Base-by-base conservation (phyloP, 306 rosid species). In the Ziziphus jujuba region DNA sequence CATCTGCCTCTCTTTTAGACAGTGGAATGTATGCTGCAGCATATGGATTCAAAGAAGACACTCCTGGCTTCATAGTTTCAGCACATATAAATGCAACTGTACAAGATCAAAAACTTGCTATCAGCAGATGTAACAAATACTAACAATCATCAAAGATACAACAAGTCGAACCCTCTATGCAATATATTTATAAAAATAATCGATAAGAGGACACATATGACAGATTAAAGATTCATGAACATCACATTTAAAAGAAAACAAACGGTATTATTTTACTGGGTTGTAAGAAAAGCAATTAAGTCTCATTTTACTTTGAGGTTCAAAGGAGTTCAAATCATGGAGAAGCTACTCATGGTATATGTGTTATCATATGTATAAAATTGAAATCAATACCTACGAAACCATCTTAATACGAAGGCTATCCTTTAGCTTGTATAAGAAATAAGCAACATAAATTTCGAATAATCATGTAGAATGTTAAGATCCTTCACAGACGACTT, bases 1-100 rank as follows among this genome's bases (percentile, higher is more conserved):
- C 79, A 35, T 63, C 71, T 9, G 58, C 21, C 74, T 61, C 84
- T 78, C 95, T 92, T 72, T 51, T 79, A 2, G 89, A 71, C 48
- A 85, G 78, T 13, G 98, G 98, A 85, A 89, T 65, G 75, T 87
- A 89, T 2, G 90, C 66, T 9, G 87, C 84, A 35, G 98, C 98
- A 65, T 80, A 80, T 48, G 95, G 96, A 77, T 92, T 92, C 92
- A 92, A 77, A 62, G 86, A 76, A 59, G 90, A 87, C 34, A 48
- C 51, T 69, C 68, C 82, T 11, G 77, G 89, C 89, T 75, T 82
- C 92, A 87, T 87, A 65, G 73, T 75, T 56, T 77, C 57, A 23
- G 68, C 66, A 76, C 53, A 60, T 64, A 23, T 16, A 66, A 59
- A 45, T 38, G 50, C 21, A 38, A 45, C 70, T 20, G 28, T 16